Evolutionary conservation across 2,329 filamentous ascomycete genomes (phyloP).

Genomic region (Talaromyces sp.): DNA sequence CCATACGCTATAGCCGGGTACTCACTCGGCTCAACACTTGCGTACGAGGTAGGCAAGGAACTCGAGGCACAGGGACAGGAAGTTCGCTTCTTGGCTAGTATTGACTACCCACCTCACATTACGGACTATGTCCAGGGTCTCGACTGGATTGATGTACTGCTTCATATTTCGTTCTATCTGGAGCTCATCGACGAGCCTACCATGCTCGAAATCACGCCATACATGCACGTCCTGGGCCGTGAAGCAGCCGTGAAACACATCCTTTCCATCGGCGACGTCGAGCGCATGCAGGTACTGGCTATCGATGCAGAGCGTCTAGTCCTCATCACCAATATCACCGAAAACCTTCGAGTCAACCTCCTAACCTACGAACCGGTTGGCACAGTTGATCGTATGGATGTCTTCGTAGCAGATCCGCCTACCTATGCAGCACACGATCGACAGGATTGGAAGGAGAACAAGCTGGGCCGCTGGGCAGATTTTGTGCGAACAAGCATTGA

Average conservation of each 20-base stretch:
- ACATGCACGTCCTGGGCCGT: conserved; percentile 23
- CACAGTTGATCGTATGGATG: conserved; percentile 31
- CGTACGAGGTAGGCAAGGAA: conserved; percentile 46
- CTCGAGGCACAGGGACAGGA: conserved; percentile 33
- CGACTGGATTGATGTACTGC: conserved; percentile 32
- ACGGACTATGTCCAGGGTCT: conserved; percentile 38
- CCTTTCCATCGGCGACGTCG: background rate
- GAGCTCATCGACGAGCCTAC: conserved; percentile 25
- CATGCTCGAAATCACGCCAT: conserved; percentile 13
- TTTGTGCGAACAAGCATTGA: conserved; percentile 21
- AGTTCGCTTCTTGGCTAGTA: conserved; percentile 38
- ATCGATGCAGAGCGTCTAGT: conserved; percentile 20
- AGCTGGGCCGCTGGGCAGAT: conserved; percentile 27
- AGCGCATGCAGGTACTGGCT: conserved; percentile 19
- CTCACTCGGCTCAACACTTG: conserved; percentile 44
- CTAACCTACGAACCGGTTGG: conserved; percentile 40
- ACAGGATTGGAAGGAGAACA: conserved; percentile 14
- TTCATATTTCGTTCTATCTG: conserved; percentile 39
- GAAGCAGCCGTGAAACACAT: background rate
- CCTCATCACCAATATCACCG: conserved; percentile 22
- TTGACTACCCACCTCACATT: conserved; percentile 44
- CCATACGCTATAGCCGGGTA: conserved; percentile 50
- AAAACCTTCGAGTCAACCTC: conserved; percentile 28
- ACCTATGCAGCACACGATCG: conserved; percentile 23
- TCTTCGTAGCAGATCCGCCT: conserved; percentile 36